Evolutionary conservation across 2,329 filamentous ascomycete genomes (phyloP).

Genomic region (Tolypocladium cylindrosporum): DNA sequence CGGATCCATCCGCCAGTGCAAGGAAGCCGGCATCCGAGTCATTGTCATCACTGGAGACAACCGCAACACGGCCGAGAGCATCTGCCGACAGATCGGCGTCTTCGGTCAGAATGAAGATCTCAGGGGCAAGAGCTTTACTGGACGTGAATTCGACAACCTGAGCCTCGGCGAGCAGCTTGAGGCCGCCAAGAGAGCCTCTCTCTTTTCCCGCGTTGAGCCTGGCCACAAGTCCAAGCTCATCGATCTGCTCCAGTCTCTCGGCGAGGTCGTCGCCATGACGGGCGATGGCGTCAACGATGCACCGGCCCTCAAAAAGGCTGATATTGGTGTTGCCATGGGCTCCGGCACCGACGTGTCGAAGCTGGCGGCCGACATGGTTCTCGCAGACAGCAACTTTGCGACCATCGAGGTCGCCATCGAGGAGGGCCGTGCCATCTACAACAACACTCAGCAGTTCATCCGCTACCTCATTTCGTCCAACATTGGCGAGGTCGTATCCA

Average conservation of each 20-base stretch:
- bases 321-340: conserved; percentile 98
- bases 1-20: conserved; percentile 77
- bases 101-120: conserved; percentile 77
- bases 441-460: conserved; percentile 99
- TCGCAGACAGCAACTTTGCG: conserved; percentile 97
- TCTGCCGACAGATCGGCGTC: conserved; percentile 93
- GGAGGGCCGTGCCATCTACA: conserved; percentile 96
- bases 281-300: conserved; percentile 98
- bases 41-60: conserved; percentile 98
- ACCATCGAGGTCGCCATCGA: conserved; percentile 95
- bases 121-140: conserved; percentile 86
- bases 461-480: conserved; percentile 98
- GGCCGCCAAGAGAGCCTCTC: conserved; percentile 73
- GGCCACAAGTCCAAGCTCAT: conserved; percentile 96
- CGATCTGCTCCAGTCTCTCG: conserved; percentile 84
- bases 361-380: conserved; percentile 94
- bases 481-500: conserved; percentile 97
- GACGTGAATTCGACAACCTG: conserved; percentile 85
- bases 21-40: conserved; percentile 86
- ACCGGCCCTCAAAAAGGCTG: conserved; percentile 93
- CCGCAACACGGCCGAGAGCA: conserved; percentile 92
- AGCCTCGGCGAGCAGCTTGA: conserved; percentile 69
- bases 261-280: conserved; percentile 97
- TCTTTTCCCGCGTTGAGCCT: conserved; percentile 95
- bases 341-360: conserved; percentile 96